Evolutionary conservation across 148 eudicot genomes (phyloP), one percentile per base, ranked within the genome.

Genomic region (Silene conica): DNA sequence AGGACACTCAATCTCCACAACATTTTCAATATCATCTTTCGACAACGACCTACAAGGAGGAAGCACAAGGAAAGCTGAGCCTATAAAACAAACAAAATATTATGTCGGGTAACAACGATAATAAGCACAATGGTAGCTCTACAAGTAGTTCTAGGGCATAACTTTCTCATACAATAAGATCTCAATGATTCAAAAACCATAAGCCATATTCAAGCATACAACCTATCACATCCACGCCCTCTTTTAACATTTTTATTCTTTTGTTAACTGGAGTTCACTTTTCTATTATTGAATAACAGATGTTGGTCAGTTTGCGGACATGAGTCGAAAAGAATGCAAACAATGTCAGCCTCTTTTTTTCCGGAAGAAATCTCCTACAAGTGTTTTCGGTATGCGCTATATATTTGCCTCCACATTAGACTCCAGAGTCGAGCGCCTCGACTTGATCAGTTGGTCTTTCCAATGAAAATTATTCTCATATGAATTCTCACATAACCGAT

Each of bases 1-100:
- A 56, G 98, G 98, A 73, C 98, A 95, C 13, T 96, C 97, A 62
- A 73, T 76, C 81, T 78, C 91, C 74, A 95, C 98, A 59, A 92
- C 50, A 21, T 75, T 70, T 67, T 78, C 86, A 70, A 95, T 87
- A 77, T 95, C 93, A 65, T 76, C 86, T 60, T 69, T 76, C 20
- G 96, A 76, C 78, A 95, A 74, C 41, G 89, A 91, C 63, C 98
- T 95, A 79, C 74, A 81, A 61, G 59, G 19, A 72, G 41, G 1
- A n/a, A 64, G 60, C 48, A 50, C 1, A 76, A n/a, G 4, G 31
- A 61, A 19, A 54, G 71, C 12, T 25, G 22, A 75, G 62, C 20
- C 23, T 14, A 8, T 50, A 43, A 55, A 61, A 21, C 10, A 12
- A 41, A n/a, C n/a, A 23, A 9, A 8, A 8, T 18, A 26, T 26